Evolutionary conservation across 148 eudicot species (phyloP).

Genomic region (Gaultheria prostrata): DNA sequence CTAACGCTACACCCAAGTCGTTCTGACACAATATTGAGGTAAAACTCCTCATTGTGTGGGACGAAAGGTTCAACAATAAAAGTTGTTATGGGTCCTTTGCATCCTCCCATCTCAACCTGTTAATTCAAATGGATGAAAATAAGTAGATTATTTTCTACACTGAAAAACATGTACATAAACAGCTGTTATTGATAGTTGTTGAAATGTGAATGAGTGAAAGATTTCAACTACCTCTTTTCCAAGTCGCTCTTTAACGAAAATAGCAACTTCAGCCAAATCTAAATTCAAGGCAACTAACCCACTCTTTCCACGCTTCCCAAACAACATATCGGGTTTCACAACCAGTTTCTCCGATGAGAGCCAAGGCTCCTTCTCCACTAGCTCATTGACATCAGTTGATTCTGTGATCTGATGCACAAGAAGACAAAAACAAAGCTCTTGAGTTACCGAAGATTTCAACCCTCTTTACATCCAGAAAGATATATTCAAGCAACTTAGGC

Average conservation of each 20-base stretch:
- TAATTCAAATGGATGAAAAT: constrained; percentile 1
- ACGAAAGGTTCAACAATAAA: constrained; percentile 94
- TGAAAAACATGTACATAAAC: background rate
- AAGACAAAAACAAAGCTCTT: constrained; percentile 8
- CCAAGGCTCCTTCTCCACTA: constrained; percentile 68
- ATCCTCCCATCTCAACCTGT: constrained; percentile 97
- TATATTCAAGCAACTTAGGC: background rate
- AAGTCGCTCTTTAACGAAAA: constrained; percentile 20
- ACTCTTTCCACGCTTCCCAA: constrained; percentile 56
- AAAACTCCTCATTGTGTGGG: constrained; percentile 93
- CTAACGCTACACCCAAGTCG: constrained; percentile 91
- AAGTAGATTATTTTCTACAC: background rate
- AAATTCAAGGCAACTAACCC: constrained; percentile 18
- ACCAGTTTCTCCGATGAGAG: constrained; percentile 80
- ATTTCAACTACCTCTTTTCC: constrained; percentile 18
- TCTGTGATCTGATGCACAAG: constrained; percentile 58
- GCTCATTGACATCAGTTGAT: constrained; percentile 65
- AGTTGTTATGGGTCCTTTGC: constrained; percentile 98
- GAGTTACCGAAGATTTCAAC: background rate
- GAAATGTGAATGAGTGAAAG: background rate
- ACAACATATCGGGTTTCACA: constrained; percentile 27
- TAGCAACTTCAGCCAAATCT: constrained; percentile 17
- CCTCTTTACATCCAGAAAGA: background rate
- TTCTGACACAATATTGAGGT: constrained; percentile 89
- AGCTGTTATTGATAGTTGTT: background rate